Conservation (phyloP, 139 green algal species). For the Microglena sp. region DNA sequence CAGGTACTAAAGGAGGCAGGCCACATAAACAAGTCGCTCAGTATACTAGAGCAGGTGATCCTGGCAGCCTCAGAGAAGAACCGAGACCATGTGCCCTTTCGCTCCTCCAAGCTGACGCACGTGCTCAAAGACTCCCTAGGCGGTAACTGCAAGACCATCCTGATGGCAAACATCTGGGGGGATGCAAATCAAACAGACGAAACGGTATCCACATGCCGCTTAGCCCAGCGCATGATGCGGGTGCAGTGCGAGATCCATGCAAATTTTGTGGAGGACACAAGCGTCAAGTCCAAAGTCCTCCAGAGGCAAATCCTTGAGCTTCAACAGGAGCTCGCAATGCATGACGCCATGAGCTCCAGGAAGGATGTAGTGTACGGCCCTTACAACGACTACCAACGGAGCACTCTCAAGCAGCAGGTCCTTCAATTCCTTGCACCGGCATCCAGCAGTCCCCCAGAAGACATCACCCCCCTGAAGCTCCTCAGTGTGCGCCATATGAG, state of each 20-base stretch:
- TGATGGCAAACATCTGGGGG: slow-evolving; percentile 60
- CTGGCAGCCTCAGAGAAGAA: slow-evolving; percentile 36
- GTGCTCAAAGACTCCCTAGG: slow-evolving; percentile 62
- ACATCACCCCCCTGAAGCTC: not conserved
- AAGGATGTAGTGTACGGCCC: slow-evolving; percentile 20
- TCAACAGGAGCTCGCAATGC: slow-evolving; percentile 43
- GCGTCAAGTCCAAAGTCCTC: slow-evolving; percentile 6
- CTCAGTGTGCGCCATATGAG: slow-evolving; percentile 25
- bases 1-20: slow-evolving; percentile 48
- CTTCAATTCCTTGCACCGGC: slow-evolving; percentile 12
- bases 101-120: slow-evolving; percentile 57
- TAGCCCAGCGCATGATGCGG: slow-evolving; percentile 61
- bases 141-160: slow-evolving; percentile 57
- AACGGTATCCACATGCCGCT: slow-evolving; percentile 63
- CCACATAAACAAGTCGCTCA: slow-evolving; percentile 67
- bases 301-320: slow-evolving; percentile 43
- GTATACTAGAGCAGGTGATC: slow-evolving; percentile 60
- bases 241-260: slow-evolving; percentile 36
- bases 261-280: slow-evolving; percentile 37
- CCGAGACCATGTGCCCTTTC: slow-evolving; percentile 54
- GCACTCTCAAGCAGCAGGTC: slow-evolving; percentile 14
- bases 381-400: slow-evolving; percentile 21
- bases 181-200: slow-evolving; percentile 47
- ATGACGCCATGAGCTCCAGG: slow-evolving; percentile 27
- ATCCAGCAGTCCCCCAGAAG: too few relatives aligned